Evolutionary conservation across 2,329 filamentous ascomycete species (phyloP).

Genomic region (Xylariaceae sp.): DNA sequence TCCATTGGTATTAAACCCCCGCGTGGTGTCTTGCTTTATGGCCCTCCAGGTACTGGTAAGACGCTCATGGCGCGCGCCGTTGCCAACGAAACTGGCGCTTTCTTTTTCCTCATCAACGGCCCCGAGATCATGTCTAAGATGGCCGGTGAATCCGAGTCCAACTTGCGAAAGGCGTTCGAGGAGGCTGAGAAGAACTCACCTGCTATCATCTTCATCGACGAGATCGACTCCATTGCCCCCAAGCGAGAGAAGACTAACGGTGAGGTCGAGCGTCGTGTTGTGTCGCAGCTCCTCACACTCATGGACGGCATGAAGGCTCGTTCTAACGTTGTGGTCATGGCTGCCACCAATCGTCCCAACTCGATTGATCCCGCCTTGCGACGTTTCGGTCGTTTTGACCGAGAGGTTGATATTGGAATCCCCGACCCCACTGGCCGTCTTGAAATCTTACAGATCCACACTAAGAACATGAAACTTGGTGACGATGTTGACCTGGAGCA

Average conservation of each 20-base stretch:
- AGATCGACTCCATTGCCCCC: slow-evolving; percentile 97
- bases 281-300: slow-evolving; percentile 88
- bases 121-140: slow-evolving; percentile 99
- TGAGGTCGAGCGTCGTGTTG: slow-evolving; percentile 96
- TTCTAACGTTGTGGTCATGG: slow-evolving; percentile 98
- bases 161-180: slow-evolving; percentile 97
- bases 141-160: slow-evolving; percentile 98
- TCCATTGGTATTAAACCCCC: slow-evolving; percentile 99
- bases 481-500: slow-evolving; percentile 96
- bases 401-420: slow-evolving; percentile 97
- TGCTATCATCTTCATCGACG: slow-evolving; percentile 98
- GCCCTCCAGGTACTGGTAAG: slow-evolving; percentile 98
- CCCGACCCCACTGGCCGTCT: slow-evolving; percentile 97
- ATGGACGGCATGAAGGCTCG: slow-evolving; percentile 99
- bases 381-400: slow-evolving; percentile 97
- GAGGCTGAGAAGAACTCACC: slow-evolving; percentile 99
- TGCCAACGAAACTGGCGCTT: slow-evolving; percentile 96
- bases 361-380: slow-evolving; percentile 96
- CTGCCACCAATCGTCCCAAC: slow-evolving; percentile 96
- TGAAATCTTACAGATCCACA: slow-evolving; percentile 98
- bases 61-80: slow-evolving; percentile 98
- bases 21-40: slow-evolving; percentile 92
- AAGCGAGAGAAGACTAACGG: slow-evolving; percentile 99
- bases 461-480: slow-evolving; percentile 99
- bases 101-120: slow-evolving; percentile 99